phyloP scores from a whole-genome alignment of 2,329 filamentous ascomycete genomes.

The Fusarium goolgardi region DNA sequence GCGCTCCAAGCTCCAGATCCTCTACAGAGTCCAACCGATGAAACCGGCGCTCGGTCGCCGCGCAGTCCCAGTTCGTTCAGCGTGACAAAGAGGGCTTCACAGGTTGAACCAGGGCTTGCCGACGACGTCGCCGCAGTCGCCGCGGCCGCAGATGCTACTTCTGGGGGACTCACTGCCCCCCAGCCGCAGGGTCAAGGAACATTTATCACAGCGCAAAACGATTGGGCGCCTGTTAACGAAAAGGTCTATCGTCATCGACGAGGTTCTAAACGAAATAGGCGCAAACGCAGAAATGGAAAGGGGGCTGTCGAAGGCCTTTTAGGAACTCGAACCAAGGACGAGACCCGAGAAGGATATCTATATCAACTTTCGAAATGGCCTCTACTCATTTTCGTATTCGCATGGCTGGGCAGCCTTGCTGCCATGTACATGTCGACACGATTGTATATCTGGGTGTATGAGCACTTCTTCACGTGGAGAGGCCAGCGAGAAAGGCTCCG shows the following conservation, averaged over 20 bases:
- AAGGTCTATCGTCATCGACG: constrained; percentile 63
- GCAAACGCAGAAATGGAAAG: constrained; percentile 49
- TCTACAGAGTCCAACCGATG: constrained; percentile 71
- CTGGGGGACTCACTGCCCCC: constrained; percentile 50
- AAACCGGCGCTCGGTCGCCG: constrained; percentile 56
- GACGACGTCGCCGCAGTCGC: constrained; percentile 53
- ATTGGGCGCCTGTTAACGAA: constrained; percentile 92
- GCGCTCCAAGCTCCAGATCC: constrained; percentile 86
- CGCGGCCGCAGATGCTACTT: constrained; percentile 55
- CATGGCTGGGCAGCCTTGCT: constrained; percentile 82
- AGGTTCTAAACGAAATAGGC: constrained; percentile 52
- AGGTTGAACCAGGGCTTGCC: constrained; percentile 46
- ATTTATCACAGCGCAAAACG: constrained; percentile 91
- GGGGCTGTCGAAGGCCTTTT: constrained; percentile 56
- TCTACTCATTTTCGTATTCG: constrained; percentile 80
- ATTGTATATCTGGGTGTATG: constrained; percentile 91
- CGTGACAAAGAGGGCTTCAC: constrained; percentile 57
- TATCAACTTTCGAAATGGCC: constrained; percentile 95
- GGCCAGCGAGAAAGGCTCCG: constrained; percentile 80
- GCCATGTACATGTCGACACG: constrained; percentile 81
- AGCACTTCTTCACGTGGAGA: constrained; percentile 90
- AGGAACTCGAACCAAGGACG: constrained; percentile 78
- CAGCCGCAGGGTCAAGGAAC: constrained; percentile 53
- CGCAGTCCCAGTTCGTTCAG: constrained; percentile 56
- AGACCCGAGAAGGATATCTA: constrained; percentile 92